Evolutionary conservation across 2,329 filamentous ascomycete species (phyloP).

Genomic region (Pseudogymnoascus sp.): DNA sequence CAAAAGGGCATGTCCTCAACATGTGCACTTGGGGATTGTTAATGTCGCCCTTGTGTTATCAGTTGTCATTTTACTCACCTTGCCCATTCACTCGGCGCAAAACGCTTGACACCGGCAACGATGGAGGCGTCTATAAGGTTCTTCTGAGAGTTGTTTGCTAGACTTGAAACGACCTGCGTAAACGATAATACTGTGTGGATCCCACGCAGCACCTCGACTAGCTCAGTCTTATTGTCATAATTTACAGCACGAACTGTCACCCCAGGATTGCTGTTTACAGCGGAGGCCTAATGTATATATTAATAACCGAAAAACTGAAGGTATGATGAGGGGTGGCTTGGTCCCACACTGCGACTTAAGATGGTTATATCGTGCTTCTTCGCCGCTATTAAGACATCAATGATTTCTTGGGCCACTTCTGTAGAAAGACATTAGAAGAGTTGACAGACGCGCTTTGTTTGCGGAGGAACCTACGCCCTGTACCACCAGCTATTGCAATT

Average conservation of each 20-base stretch:
- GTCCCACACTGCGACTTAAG: constrained; percentile 37
- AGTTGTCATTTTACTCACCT: not conserved
- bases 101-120: constrained; percentile 33
- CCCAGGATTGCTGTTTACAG: constrained; percentile 16
- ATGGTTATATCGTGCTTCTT: constrained; percentile 45
- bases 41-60: not conserved
- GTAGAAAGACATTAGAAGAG: not conserved
- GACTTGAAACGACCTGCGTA: constrained; percentile 18
- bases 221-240: constrained; percentile 33
- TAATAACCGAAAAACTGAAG: constrained; percentile 9
- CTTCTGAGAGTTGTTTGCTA: constrained; percentile 28
- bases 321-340: not conserved
- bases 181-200: constrained; percentile 46
- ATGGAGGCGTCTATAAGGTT: constrained; percentile 34
- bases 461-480: not conserved
- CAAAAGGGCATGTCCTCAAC: constrained; percentile 28
- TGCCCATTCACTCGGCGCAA: constrained; percentile 33
- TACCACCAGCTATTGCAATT: not conserved
- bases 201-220: constrained; percentile 34
- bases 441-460: not conserved
- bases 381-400: constrained; percentile 40
- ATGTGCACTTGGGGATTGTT: constrained; percentile 24
- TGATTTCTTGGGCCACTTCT: constrained; percentile 46
- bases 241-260: constrained; percentile 35
- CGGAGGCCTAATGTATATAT: constrained; percentile 16